Evolutionary conservation across 2,329 filamentous ascomycete genomes (phyloP).

Genomic region (Parasarocladium wereldwijsianum): DNA sequence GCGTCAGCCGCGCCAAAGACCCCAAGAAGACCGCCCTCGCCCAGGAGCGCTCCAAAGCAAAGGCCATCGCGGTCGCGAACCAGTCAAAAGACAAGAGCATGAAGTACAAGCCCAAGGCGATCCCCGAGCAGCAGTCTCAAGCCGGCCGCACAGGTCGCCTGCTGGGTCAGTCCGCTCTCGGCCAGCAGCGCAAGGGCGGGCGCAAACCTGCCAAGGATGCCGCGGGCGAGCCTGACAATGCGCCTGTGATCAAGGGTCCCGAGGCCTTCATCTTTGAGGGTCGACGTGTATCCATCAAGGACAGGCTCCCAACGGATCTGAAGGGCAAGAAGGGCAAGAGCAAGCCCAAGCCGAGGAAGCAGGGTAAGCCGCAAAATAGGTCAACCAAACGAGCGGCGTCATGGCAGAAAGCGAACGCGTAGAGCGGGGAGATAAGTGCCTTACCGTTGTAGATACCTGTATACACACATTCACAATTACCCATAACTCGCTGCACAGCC

Average conservation of each 20-base stretch:
- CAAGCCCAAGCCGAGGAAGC: constrained; percentile 18
- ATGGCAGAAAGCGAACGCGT: constrained; percentile 31
- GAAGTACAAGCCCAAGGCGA: constrained; percentile 55
- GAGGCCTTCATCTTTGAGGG: constrained; percentile 73
- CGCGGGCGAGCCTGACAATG: constrained; percentile 7
- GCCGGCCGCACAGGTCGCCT: constrained; percentile 63
- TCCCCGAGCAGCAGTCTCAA: constrained; percentile 53
- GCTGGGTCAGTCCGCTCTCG: constrained; percentile 43
- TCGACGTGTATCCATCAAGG: constrained; percentile 52
- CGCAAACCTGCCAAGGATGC: constrained; percentile 3
- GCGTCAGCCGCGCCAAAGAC: constrained; percentile 76
- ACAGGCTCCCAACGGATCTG: constrained; percentile 47
- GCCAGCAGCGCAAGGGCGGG: constrained; percentile 6
- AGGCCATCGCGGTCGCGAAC: constrained; percentile 21
- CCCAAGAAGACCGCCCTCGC: constrained; percentile 43
- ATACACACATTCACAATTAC: too few relatives aligned
- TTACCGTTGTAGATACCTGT: too few relatives aligned
- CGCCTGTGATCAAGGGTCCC: constrained; percentile 34
- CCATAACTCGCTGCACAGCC: too few relatives aligned
- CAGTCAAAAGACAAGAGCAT: constrained; percentile 25
- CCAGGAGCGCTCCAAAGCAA: constrained; percentile 15
- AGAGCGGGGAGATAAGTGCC: too few relatives aligned
- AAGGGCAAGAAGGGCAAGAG: constrained; percentile 41
- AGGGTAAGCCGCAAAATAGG: constrained; percentile 21
- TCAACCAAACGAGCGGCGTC: constrained; percentile 24